These are phyloP conservation scores for Colletotrichum limetticola DNA, from an alignment of 2,329 filamentous ascomycete genomes.

Conservation along the genomic window DNA sequence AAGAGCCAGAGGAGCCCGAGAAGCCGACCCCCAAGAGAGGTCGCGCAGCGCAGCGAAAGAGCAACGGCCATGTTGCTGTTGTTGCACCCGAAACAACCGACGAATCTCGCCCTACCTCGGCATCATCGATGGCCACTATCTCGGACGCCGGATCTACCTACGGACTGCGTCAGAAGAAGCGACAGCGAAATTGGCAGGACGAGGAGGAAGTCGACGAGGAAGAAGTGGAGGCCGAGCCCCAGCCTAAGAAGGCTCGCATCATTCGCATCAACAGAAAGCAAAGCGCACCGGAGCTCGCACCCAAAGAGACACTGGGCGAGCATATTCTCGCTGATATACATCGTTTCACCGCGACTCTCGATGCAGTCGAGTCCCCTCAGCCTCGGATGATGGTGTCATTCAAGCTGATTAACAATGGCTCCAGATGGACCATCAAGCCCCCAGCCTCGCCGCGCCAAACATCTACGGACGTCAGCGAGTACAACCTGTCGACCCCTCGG, in stretches of 20 bases:
- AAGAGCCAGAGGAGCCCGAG: constrained; percentile 11
- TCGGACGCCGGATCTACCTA: constrained; percentile 35
- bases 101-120: constrained; percentile 62
- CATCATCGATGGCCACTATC: constrained; percentile 62
- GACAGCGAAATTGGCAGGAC: constrained; percentile 64
- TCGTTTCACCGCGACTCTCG: constrained; percentile 10
- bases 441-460: constrained; percentile 23
- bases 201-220: constrained; percentile 56
- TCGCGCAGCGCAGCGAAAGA: constrained; percentile 26
- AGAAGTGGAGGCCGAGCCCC: constrained; percentile 46
- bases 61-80: constrained; percentile 19
- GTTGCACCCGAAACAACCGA: constrained; percentile 45
- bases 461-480: constrained; percentile 29
- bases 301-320: constrained; percentile 14
- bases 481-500: constrained; percentile 18
- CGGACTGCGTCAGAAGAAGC: constrained; percentile 47
- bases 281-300: constrained; percentile 13
- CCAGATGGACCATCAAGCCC: constrained; percentile 19
- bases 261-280: constrained; percentile 34
- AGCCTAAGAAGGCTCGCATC: constrained; percentile 44
- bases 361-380: constrained; percentile 2
- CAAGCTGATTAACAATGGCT: constrained; percentile 24
- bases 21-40: constrained; percentile 29
- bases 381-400: constrained; percentile 26
- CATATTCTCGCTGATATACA: constrained; percentile 24